Evolutionary conservation across 306 rosid species (phyloP).

Genomic region (Prunus mongolica): DNA sequence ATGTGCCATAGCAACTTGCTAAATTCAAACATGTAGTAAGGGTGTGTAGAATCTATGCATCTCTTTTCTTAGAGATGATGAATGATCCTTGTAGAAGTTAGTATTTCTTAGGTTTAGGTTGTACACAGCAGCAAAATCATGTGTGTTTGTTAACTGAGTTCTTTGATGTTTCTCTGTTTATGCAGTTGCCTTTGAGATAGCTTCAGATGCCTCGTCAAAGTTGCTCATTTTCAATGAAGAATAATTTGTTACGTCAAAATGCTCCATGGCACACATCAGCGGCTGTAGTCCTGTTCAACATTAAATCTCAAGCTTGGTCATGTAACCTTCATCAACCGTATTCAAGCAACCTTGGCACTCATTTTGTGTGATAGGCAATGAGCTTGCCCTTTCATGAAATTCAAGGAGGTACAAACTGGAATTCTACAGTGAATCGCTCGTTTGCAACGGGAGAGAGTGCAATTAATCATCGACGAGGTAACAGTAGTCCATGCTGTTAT

Average conservation of each 20-base stretch:
- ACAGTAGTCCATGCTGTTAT: neutral
- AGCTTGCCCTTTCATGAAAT: constrained; percentile 4
- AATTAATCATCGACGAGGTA: neutral
- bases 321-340: constrained; percentile 2
- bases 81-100: neutral
- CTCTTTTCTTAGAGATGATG: too few relatives aligned
- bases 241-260: neutral
- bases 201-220: constrained; percentile 3
- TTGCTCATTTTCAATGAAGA: neutral
- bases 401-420: neutral
- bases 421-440: neutral
- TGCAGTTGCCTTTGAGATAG: constrained; percentile 13
- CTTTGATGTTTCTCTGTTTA: neutral
- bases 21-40: neutral
- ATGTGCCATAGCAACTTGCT: neutral
- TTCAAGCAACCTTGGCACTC: constrained; percentile 1
- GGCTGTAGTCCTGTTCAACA: neutral
- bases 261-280: constrained; percentile 8
- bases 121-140: too few relatives aligned
- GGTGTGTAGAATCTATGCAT: neutral
- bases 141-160: neutral
- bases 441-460: neutral
- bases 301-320: constrained; percentile 9
- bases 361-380: neutral
- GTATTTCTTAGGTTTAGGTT: neutral